Percentiles rank a stretch among this genome's conserved stretches.
Evolutionary conservation across 768 basidiomycete genomes (phyloP).

Genomic region (Exidia glandulosa): DNA sequence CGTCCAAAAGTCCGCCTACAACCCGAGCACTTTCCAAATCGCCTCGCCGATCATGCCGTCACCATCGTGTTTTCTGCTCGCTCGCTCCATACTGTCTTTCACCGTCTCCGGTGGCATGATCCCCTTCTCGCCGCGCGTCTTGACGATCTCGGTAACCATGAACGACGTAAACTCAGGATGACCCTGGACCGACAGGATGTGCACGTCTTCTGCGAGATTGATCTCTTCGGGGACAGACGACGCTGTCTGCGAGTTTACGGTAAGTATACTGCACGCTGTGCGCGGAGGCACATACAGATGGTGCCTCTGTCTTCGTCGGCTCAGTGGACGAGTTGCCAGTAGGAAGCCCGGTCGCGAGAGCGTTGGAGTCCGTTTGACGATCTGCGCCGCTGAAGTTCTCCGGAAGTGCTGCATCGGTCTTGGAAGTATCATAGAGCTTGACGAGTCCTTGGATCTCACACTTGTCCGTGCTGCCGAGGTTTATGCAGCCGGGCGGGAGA

Average conservation of each 20-base stretch:
- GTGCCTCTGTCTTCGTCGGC: no score
- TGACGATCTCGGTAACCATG: constrained; percentile 46
- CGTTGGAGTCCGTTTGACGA: constrained; percentile 10
- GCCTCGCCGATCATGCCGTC: constrained; percentile 21
- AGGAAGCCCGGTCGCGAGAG: constrained; percentile 4
- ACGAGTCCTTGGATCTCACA: constrained; percentile 69
- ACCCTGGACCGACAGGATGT: constrained; percentile 76
- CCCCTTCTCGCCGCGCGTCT: constrained; percentile 33
- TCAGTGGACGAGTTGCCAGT: no score
- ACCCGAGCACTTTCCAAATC: constrained; percentile 26
- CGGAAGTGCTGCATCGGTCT: constrained; percentile 9
- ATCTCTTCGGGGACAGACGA: neutral
- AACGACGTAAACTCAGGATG: constrained; percentile 78
- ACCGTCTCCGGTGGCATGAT: constrained; percentile 34
- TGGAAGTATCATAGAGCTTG: constrained; percentile 21
- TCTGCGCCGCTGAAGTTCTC: constrained; percentile 9
- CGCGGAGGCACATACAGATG: no score
- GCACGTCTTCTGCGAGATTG: constrained; percentile 35
- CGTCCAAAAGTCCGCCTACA: no score
- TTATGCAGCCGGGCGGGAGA: constrained; percentile 29
- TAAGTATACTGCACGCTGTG: no score
- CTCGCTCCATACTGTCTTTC: constrained; percentile 28
- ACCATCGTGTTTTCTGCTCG: constrained; percentile 27
- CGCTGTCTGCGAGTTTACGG: no score
- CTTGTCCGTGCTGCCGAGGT: constrained; percentile 51